Evolutionary conservation across 306 rosid species (phyloP), one percentile per base, ranked within the genome.

Genomic region (Rubus parviflorus): DNA sequence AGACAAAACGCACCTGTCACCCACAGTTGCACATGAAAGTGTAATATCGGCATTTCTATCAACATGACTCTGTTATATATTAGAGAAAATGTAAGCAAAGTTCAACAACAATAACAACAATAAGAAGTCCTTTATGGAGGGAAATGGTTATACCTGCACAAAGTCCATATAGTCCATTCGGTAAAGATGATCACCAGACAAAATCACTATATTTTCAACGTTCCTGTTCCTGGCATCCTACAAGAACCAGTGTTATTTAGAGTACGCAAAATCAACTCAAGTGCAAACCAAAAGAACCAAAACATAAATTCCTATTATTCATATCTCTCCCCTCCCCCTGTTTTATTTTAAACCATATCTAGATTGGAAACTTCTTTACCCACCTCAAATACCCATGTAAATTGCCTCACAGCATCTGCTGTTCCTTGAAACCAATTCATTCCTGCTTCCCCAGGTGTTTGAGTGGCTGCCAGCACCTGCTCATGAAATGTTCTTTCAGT

Each of bases 161-260:
- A 94, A 89, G 75, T 94, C 93, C 93, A 87, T 89, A 80, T 94
- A 94, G 81, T 92, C 95, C 98, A 94, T 94, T 81, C 98, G 82
- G 74, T 94, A 94, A 22, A 94, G 89, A 80, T 94, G 98, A 88
- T 94, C 98, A 48, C 98, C 98, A 0, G 90, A 86, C 89, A 94
- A 85, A 75, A 94, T 94, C 81, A 94, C 19, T 41, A 94, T 77
- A 83, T 94, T 88, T 84, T 94, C 97, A 69, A 92, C 64, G 72
- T 90, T 74, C n/a, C 91, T 85, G 87, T 88, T 85, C 89, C 85
- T 90, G 63, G 91, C 97, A 72, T 94, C 98, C 98, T 93, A 76
- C 82, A 84, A 84, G 43, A 66, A 12, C 73, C 69, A 76, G 78
- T 49, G 46, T 3, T 19, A 49, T 17, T n/a, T 45, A 81, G 78